Conservation (phyloP, 768 basidiomycete species). For the Termitomyces sp. region DNA sequence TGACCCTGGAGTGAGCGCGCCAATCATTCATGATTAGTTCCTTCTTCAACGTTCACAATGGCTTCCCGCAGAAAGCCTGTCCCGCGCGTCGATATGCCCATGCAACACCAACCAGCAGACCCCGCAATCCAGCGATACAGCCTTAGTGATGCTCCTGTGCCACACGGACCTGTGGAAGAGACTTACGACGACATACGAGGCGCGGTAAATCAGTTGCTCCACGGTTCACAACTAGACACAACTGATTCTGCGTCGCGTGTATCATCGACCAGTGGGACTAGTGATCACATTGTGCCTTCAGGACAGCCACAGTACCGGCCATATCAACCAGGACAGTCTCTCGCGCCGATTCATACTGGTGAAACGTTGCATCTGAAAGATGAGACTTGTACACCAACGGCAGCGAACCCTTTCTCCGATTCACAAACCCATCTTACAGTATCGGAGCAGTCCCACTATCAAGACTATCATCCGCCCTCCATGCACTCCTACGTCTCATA, state of each 20-base stretch:
- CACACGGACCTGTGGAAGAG: neutral
- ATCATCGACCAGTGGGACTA: neutral
- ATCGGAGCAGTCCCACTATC: constrained; percentile 24
- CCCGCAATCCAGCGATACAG: constrained; percentile 9
- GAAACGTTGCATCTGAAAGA: constrained; percentile 55
- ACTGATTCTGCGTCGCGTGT: constrained; percentile 1
- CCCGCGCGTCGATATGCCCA: neutral
- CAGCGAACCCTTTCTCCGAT: constrained; percentile 20
- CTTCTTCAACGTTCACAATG: constrained; percentile 4
- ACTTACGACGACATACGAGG: constrained; percentile 7
- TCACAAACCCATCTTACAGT: constrained; percentile 6
- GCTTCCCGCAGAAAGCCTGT: constrained; percentile 9
- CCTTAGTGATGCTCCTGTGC: constrained; percentile 7
- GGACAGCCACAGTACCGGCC: constrained; percentile 28
- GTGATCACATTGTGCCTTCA: neutral
- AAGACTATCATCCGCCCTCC: constrained; percentile 29
- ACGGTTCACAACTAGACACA: neutral
- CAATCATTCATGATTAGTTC: constrained; percentile 2
- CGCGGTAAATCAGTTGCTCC: constrained; percentile 1
- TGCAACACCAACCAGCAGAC: constrained; percentile 11
- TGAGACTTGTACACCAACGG: constrained; percentile 17
- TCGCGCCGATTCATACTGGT: constrained; percentile 60
- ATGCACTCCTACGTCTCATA: constrained; percentile 28
- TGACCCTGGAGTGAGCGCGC: neutral
- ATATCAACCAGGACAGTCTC: constrained; percentile 58